A percentile compares a stretch with the other conserved stretches of the same genome.
These are phyloP conservation scores for Tetrapisispora fleetii DNA, from an alignment of 805 yeast genomes.

Conservation along the genomic window DNA sequence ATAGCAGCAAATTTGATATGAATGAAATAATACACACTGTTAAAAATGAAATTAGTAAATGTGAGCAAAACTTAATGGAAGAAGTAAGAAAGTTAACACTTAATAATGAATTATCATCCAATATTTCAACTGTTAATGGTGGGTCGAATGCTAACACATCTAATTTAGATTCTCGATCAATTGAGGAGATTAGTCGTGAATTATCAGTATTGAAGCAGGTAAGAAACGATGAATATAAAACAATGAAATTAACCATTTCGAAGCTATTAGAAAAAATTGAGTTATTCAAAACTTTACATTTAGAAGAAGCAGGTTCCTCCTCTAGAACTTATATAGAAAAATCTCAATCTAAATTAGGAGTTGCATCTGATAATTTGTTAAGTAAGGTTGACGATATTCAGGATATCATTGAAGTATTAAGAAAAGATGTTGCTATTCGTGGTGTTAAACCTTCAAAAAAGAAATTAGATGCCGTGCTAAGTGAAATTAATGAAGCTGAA, in stretches of 20 bases:
- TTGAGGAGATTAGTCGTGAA: slow-evolving; percentile 46
- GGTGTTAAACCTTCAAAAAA: slow-evolving; percentile 74
- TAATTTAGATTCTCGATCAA: not conserved
- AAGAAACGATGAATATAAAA: slow-evolving; percentile 36
- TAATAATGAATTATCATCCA: not conserved
- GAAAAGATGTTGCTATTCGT: slow-evolving; percentile 85
- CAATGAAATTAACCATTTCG: slow-evolving; percentile 35
- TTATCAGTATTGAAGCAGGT: slow-evolving; percentile 49
- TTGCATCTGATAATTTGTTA: slow-evolving; percentile 63
- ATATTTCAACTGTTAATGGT: not conserved
- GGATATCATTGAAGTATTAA: slow-evolving; percentile 78
- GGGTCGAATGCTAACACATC: not conserved
- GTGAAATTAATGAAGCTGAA: slow-evolving; percentile 55
- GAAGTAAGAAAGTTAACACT: slow-evolving; percentile 6
- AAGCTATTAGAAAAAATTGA: slow-evolving; percentile 38
- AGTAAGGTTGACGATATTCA: slow-evolving; percentile 84
- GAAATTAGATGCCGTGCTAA: slow-evolving; percentile 55
- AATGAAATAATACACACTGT: slow-evolving; percentile 8
- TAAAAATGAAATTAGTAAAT: slow-evolving; percentile 8
- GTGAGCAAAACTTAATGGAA: slow-evolving; percentile 8
- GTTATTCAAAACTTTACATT: slow-evolving; percentile 41
- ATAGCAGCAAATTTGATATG: not conserved
- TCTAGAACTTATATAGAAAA: slow-evolving; percentile 57
- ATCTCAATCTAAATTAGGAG: slow-evolving; percentile 63
- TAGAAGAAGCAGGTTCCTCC: slow-evolving; percentile 28